Conservation (phyloP, 2,329 filamentous ascomycete genomes). For the Epichloe uncinata region DNA sequence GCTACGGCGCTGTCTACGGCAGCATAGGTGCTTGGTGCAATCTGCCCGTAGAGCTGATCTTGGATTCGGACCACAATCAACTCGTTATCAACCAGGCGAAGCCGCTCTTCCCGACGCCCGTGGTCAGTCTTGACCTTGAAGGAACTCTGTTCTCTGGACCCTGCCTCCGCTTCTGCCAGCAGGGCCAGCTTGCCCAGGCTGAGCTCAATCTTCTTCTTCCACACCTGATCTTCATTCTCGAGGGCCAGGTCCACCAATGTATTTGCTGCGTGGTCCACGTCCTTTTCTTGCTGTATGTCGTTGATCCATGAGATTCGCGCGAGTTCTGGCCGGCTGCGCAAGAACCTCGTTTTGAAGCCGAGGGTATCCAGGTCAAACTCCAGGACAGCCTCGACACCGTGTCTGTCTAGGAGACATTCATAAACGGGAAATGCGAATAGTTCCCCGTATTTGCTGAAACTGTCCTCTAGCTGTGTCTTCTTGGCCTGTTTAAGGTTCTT, state of each 20-base stretch:
- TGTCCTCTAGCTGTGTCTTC: constrained; percentile 31
- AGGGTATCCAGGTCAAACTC: constrained; percentile 56
- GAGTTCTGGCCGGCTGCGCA: constrained; percentile 57
- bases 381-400: constrained; percentile 55
- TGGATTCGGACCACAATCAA: constrained; percentile 66
- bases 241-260: constrained; percentile 59
- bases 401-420: constrained; percentile 56
- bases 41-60: constrained; percentile 57
- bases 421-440: constrained; percentile 68
- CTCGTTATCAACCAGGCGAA: constrained; percentile 46
- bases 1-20: constrained; percentile 74
- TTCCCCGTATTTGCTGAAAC: constrained; percentile 51
- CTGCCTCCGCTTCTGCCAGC: constrained; percentile 44
- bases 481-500: constrained; percentile 26
- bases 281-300: constrained; percentile 63
- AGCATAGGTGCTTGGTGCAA: constrained; percentile 52
- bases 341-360: constrained; percentile 62
- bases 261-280: constrained; percentile 59
- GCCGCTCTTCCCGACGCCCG: constrained; percentile 25
- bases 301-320: constrained; percentile 90
- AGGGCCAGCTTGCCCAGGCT: constrained; percentile 75
- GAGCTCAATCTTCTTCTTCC: constrained; percentile 88
- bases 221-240: constrained; percentile 62
- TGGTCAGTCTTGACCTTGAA: constrained; percentile 26
- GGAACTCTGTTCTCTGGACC: constrained; percentile 12